Evolutionary conservation across 768 basidiomycete genomes (phyloP).

Genomic region (Tulasnella sp.): DNA sequence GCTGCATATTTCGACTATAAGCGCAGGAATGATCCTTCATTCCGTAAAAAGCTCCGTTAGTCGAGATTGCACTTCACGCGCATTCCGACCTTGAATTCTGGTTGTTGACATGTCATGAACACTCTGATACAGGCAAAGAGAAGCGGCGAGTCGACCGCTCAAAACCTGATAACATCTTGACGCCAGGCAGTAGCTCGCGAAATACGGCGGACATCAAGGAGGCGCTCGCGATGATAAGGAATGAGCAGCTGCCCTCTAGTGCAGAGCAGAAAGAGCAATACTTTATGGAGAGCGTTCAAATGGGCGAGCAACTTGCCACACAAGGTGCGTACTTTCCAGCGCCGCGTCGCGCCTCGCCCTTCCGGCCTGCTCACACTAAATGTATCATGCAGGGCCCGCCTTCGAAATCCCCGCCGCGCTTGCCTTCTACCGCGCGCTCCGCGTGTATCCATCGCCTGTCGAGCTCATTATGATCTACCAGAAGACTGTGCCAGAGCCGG

Average conservation of each 20-base stretch:
- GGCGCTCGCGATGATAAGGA: constrained; percentile 54
- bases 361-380: neutral
- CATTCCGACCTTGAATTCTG: neutral
- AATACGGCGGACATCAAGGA: constrained; percentile 45
- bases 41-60: constrained; percentile 82
- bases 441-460: constrained; percentile 88
- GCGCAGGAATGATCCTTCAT: constrained; percentile 74
- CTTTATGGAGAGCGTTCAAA: constrained; percentile 81
- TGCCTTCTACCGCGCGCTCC: constrained; percentile 85
- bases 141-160: constrained; percentile 74
- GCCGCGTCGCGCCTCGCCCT: neutral
- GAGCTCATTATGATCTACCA: constrained; percentile 94
- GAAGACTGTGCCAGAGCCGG: constrained; percentile 69
- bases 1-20: constrained; percentile 92
- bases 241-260: constrained; percentile 54
- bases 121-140: constrained; percentile 59
- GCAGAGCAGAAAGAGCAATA: constrained; percentile 74
- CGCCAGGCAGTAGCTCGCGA: constrained; percentile 27
- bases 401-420: constrained; percentile 73
- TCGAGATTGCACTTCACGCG: neutral
- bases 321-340: constrained; percentile 42
- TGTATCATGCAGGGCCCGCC: constrained; percentile 46
- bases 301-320: constrained; percentile 72
- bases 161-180: constrained; percentile 22
- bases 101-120: neutral